Evolutionary conservation across 768 basidiomycete species (phyloP), one percentile per base, ranked within the genome.

Genomic region (Amyloporia xantha): DNA sequence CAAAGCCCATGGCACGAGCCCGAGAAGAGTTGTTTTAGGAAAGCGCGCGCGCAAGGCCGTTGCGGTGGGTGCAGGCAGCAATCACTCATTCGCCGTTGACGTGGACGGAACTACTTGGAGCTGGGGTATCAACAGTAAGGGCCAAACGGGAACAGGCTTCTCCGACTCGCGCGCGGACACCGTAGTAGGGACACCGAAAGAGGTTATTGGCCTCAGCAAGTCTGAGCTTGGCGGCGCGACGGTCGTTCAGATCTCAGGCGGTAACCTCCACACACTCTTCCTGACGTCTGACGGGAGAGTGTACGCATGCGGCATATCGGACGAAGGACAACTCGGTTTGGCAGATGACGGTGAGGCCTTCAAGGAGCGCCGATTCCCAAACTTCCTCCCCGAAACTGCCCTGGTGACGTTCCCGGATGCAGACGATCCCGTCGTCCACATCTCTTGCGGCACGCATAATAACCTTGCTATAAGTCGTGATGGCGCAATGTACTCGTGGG

Each of bases 211-310:
- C 11, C 73, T 90, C 19, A 75, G 76, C 66, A 78, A 75, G 52
- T 67, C 71, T 28, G 74, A 74, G 38, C 76, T 88, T 4, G 72
- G 63, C 2, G 81, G 76, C 40, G 66, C 66, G 2, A 43, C 30
- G n/a, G 76, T 90, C 39, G 67, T 82, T 15, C 78, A 88, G 62
- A 89, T 96, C 55, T 72, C 59, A 19, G 89, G 84, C n/a, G 91
- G 93, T 27, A 81, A 84, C 45, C 88, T 92, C 57, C 91, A 97
- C 62, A 81, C 91, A 0, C 63, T 96, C 28, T 96, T 97, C 73
- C 70, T 92, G 53, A 84, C 92, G 10, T 74, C 77, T 33, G 74
- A 78, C 36, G 94, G 94, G 41, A 78, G 82, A 52, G 86, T 96
- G 0, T 93, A 79, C 62, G 87, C 81, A 3, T 85, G 84, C 57